Base-by-base conservation (phyloP, 306 rosid species). In the Gillenia trifoliata region DNA sequence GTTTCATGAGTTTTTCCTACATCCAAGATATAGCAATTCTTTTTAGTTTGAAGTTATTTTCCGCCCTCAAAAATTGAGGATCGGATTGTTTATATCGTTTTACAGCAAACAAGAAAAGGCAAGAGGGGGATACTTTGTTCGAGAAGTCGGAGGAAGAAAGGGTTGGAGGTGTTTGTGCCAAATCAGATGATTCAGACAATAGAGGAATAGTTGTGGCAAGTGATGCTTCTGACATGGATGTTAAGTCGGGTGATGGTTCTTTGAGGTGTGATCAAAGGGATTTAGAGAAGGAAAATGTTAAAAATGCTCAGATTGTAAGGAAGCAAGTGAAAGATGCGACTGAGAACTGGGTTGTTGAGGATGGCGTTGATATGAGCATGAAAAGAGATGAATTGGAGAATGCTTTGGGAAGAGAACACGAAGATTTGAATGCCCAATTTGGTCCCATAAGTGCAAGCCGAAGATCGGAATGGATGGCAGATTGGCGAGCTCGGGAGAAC, bases 101-200 rank as follows among this genome's bases (percentile, higher is more conserved):
- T 66, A 81, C 91, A 95, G 99, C 93, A 20, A 92, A 89, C 79
- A 77, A 64, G 66, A 81, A 85, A 74, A 85, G 84, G 80, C 80
- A 69, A 70, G 96, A 80, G 20, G 91, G 82, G 71, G 93, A 88
- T 45, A 65, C 77, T 79, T 71, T 83, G 73, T 87, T 89, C 45
- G 90, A 83, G 80, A 81, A 83, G 38, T 85, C 88, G 9, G 99
- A 89, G 31, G 96, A 92, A 77, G 92, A 86, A 63, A 78, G 75
- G 77, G 79, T 70, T 67, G 84, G 69, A 61, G 88, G 80, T 55
- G 87, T 71, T 84, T 74, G 80, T 68, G 85, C 72, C 26, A 75
- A 83, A 71, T 78, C 88, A 71, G 89, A 59, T 40, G 79, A 65
- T 83, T 85, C 88, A 25, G 78, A 79, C 34, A 86, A 87, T 61